A percentile compares a stretch with the other conserved stretches of the same genome.
phyloP scores from a whole-genome alignment of 345 rosid species.

The Corchorus capsularis region DNA sequence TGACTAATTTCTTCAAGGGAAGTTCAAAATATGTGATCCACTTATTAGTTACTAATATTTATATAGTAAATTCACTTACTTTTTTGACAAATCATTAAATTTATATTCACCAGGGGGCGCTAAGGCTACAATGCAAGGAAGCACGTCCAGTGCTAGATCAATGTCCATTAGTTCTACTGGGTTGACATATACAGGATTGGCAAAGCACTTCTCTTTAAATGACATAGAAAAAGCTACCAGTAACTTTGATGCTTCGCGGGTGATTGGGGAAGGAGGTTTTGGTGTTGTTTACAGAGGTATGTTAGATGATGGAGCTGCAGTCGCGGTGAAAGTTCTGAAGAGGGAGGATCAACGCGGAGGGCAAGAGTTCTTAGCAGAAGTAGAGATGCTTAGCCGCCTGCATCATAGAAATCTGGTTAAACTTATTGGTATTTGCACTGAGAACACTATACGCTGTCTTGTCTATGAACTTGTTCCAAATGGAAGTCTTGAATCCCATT shows the following conservation, averaged over 20 bases:
- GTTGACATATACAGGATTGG: conserved; percentile 50
- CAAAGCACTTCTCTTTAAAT: conserved; percentile 48
- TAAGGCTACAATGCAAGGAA: conserved; percentile 24
- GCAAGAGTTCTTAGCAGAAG: conserved; percentile 73
- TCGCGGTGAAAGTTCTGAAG: conserved; percentile 77
- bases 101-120: conserved; percentile 35
- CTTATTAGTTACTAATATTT: neutral
- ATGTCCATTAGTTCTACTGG: conserved; percentile 42
- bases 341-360: conserved; percentile 60
- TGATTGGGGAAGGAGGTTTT: conserved; percentile 79
- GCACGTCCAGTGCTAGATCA: conserved; percentile 36
- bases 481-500: conserved; percentile 43
- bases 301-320: conserved; percentile 56
- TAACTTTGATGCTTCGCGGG: conserved; percentile 46
- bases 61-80: neutral
- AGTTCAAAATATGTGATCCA: neutral
- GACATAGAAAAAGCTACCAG: conserved; percentile 59
- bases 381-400: conserved; percentile 80
- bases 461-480: conserved; percentile 73
- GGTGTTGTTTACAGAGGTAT: conserved; percentile 63
- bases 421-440: conserved; percentile 60
- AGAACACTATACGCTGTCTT: conserved; percentile 50
- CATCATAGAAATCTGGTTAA: conserved; percentile 78
- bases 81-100: conserved; percentile 10
- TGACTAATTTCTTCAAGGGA: neutral